Base-by-base conservation (phyloP, 306 rosid species). In the Begonia loranthoides region DNA sequence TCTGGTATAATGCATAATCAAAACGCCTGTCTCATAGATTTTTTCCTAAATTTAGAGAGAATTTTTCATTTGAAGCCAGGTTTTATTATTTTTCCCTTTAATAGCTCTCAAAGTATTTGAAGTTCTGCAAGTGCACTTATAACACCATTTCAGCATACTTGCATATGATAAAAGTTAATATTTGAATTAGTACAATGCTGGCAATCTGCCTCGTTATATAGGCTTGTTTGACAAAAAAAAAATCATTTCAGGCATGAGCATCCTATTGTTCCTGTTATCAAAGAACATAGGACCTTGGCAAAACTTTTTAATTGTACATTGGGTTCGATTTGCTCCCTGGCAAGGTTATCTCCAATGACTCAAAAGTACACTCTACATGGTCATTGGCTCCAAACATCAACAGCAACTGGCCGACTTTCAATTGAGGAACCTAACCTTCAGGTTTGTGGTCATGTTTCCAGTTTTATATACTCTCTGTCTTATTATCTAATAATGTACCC, bases 401-500 rank as follows among this genome's bases (percentile, higher is more conserved):
- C 97, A 7, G 95, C 97, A 58, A 90, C 97, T 60, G 97, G 97
- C 56, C 80, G 97, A 63, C 95, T 85, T 69, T 90, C 97, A 61
- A 90, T 85, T 79, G 97, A 90, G 74, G 97, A 85, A 60, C 97
- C 97, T 54, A 90, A 90, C 70, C 97, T 85, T 69, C 97, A 90
- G 94, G 97, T 90, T 61, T 72, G 52, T 58, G 49, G 34, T 17
- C 16, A 50, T 53, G 9, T 2, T 28, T 17, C 21, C 14, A 64
- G 47, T 39, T 50, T 38, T 63, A 15, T 13, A 46, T 46, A 3
- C 61, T 46, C 36, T 60, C 9, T 36, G 19, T 63, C 58, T 24
- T 38, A 57, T 62, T 51, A 51, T n/a, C 52, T 56, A 52, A 8
- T 28, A 28, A 28, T 28, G 36, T 4, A 7, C 36, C 36, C 24